These are phyloP conservation scores for Exophiala mesophila DNA, from an alignment of 2,329 filamentous ascomycete species.

Conservation along the genomic window DNA sequence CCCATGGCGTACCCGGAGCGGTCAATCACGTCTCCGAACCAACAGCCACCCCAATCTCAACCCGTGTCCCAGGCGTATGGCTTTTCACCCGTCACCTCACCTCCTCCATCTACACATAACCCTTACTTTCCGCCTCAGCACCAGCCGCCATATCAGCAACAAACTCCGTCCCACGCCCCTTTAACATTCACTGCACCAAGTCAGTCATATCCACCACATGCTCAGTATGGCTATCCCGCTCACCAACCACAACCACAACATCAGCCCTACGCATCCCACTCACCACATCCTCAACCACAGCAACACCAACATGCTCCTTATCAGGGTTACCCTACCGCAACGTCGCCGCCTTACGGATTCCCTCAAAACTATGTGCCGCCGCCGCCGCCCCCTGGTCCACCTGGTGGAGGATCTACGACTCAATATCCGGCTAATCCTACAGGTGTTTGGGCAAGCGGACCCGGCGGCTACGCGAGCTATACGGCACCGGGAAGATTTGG, in stretches of 20 bases:
- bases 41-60: constrained; percentile 13
- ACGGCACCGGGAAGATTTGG: constrained; percentile 37
- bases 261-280: constrained; percentile 41
- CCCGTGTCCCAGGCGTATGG: constrained; percentile 13
- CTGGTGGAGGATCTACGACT: constrained; percentile 45
- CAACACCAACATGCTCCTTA: constrained; percentile 29
- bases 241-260: constrained; percentile 30
- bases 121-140: constrained; percentile 7
- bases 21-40: constrained; percentile 15
- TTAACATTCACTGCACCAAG: constrained; percentile 23
- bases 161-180: constrained; percentile 14
- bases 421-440: constrained; percentile 44
- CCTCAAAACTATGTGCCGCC: constrained; percentile 63
- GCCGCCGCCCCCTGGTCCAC: constrained; percentile 61
- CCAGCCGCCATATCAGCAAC: constrained; percentile 15
- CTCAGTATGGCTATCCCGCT: constrained; percentile 24
- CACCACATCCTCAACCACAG: constrained; percentile 43
- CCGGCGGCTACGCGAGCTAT: constrained; percentile 50
- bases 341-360: constrained; percentile 43
- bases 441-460: constrained; percentile 41
- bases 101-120: constrained; percentile 11
- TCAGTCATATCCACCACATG: constrained; percentile 18
- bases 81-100: constrained; percentile 21
- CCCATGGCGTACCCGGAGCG: constrained; percentile 45
- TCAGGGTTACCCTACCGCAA: constrained; percentile 32